phyloP scores from a whole-genome alignment of 2,329 filamentous ascomycete genomes.

The Aspergillus ochraceus region DNA sequence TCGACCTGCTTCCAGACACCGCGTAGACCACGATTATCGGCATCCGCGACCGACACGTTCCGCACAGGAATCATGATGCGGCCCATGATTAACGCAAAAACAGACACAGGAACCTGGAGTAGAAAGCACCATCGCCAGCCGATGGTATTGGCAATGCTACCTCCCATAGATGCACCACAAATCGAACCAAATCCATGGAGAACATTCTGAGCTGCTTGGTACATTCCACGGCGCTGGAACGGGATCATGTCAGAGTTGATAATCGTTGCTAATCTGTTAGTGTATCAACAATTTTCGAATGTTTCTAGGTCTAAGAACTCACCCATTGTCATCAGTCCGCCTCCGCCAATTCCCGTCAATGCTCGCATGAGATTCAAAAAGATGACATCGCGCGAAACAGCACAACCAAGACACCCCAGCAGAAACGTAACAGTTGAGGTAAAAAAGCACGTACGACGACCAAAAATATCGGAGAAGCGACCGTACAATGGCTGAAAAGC shows the following conservation, averaged over 20 bases:
- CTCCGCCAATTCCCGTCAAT: slow-evolving; percentile 71
- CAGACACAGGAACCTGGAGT: slow-evolving; percentile 61
- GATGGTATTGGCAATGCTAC: slow-evolving; percentile 44
- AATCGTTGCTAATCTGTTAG: slow-evolving; percentile 52
- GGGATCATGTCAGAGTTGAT: slow-evolving; percentile 73
- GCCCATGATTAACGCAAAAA: slow-evolving; percentile 56
- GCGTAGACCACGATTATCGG: slow-evolving; percentile 27
- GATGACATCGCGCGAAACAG: slow-evolving; percentile 64
- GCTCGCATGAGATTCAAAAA: slow-evolving; percentile 70
- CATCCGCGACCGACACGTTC: slow-evolving; percentile 25
- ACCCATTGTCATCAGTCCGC: slow-evolving; percentile 67
- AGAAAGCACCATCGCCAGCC: slow-evolving; percentile 57
- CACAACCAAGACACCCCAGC: slow-evolving; percentile 68
- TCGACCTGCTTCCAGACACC: slow-evolving; percentile 59
- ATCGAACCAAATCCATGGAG: slow-evolving; percentile 64
- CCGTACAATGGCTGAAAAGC: slow-evolving; percentile 75
- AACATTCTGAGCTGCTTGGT: slow-evolving; percentile 65
- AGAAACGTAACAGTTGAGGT: slow-evolving; percentile 63
- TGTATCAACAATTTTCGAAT: neutral
- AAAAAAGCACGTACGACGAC: slow-evolving; percentile 63
- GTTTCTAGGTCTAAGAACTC: neutral
- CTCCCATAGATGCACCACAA: slow-evolving; percentile 51
- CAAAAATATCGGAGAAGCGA: slow-evolving; percentile 71
- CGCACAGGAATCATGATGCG: slow-evolving; percentile 53
- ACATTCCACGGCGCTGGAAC: slow-evolving; percentile 70